Percentiles rank a stretch among this genome's conserved stretches.
These are phyloP conservation scores for Phytophthora macrochlamydospora DNA, from an alignment of 352 stramenopile species.

Conservation along the genomic window DNA sequence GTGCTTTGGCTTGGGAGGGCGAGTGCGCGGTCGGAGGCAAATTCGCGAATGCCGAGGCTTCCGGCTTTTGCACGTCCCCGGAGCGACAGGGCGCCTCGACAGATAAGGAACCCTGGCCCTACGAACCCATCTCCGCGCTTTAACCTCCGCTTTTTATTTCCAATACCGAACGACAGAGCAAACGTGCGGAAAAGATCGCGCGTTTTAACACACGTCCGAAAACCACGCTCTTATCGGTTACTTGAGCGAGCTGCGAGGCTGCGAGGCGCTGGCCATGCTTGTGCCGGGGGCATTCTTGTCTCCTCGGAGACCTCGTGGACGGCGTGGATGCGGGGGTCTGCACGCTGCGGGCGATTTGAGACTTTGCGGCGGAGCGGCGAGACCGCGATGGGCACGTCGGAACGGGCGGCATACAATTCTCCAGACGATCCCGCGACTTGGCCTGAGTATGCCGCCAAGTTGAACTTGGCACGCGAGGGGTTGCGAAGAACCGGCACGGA, in stretches of 20 bases:
- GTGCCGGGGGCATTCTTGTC: not conserved
- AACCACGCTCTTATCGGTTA: not conserved
- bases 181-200: not conserved
- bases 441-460: not conserved
- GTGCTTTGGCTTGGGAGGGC: slow-evolving; percentile 10
- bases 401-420: not conserved
- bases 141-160: not conserved
- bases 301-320: not conserved
- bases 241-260: no score
- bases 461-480: not conserved
- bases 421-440: not conserved
- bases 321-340: not conserved
- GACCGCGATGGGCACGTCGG: not conserved
- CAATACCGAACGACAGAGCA: not conserved
- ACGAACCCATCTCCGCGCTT: not conserved
- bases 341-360: not conserved
- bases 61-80: no score
- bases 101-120: slow-evolving; percentile 17
- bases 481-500: slow-evolving; percentile 1
- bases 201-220: not conserved
- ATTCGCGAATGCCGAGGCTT: slow-evolving; percentile 37
- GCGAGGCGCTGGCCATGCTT: not conserved
- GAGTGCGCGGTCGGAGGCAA: slow-evolving; percentile 26
- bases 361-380: not conserved
- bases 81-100: slow-evolving; percentile 7